Conservation (phyloP, 495 filamentous ascomycete species). For the Penicillium maclennaniae region DNA sequence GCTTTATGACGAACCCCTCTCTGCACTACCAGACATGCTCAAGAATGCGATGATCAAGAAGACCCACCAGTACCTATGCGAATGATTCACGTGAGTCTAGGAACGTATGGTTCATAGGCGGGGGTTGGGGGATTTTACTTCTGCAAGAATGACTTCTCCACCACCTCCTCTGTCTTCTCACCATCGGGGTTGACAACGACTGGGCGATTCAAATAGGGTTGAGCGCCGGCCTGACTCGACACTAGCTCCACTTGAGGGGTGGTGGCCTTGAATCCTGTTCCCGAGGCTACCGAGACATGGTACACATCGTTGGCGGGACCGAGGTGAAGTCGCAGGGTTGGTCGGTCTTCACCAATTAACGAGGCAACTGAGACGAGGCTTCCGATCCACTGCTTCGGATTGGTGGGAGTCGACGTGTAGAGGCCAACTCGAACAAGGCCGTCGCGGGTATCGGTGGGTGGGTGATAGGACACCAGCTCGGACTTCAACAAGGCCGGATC, state of each 20-base stretch:
- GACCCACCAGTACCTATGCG: constrained; percentile 46
- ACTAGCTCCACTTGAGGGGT: constrained; percentile 28
- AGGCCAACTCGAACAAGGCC: constrained; percentile 37
- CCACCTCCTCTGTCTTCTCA: constrained; percentile 28
- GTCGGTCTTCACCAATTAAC: constrained; percentile 19
- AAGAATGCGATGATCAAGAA: constrained; percentile 41
- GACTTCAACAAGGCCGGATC: constrained; percentile 30
- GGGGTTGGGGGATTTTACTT: constrained; percentile 25
- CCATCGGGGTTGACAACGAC: constrained; percentile 41
- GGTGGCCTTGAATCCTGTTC: constrained; percentile 1
- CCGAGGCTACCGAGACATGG: constrained; percentile 29
- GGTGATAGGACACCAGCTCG: constrained; percentile 34
- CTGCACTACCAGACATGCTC: constrained; percentile 42
- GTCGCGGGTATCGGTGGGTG: constrained; percentile 20
- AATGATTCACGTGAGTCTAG: not conserved
- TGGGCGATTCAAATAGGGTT: constrained; percentile 41
- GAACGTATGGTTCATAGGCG: not conserved
- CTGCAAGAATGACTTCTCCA: constrained; percentile 45
- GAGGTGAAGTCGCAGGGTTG: constrained; percentile 36
- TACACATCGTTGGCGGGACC: constrained; percentile 34
- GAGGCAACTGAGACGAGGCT: constrained; percentile 33
- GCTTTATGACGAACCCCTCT: constrained; percentile 21
- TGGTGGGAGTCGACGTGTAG: constrained; percentile 24
- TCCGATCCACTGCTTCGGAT: constrained; percentile 40
- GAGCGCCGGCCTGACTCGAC: constrained; percentile 24